Percentiles rank a stretch among this genome's conserved stretches.
phyloP scores from a whole-genome alignment of 768 basidiomycete species.

The Lanmaoa pseudosensibilis region DNA sequence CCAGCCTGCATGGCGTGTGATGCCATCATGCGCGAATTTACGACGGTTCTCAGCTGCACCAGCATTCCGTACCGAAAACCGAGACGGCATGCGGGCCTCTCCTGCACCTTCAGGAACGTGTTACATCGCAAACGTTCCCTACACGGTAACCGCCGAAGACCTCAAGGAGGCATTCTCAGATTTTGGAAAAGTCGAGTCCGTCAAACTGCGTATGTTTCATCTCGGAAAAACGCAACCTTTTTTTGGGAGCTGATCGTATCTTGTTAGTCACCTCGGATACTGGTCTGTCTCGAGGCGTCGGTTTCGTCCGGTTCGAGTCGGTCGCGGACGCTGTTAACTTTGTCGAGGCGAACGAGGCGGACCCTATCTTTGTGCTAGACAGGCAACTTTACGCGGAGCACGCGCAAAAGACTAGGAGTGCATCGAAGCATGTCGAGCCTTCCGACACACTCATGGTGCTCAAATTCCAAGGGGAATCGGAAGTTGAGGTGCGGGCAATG shows the following conservation, averaged over 20 bases:
- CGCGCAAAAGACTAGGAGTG: conserved; percentile 20
- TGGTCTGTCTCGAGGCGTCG: conserved; percentile 45
- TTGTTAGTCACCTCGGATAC: conserved; percentile 24
- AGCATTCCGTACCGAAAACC: conserved; percentile 3
- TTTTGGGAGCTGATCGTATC: neutral
- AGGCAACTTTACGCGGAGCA: conserved; percentile 46
- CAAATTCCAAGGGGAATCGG: conserved; percentile 26
- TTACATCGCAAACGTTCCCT: conserved; percentile 58
- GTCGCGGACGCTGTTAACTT: conserved; percentile 40
- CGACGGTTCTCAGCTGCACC: conserved; percentile 24
- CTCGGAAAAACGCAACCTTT: neutral
- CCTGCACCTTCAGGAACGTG: conserved; percentile 38
- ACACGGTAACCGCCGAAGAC: conserved; percentile 39
- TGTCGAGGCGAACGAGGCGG: conserved; percentile 36
- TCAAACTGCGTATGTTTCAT: conserved; percentile 43
- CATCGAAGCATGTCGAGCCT: conserved; percentile 17
- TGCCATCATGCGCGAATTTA: neutral
- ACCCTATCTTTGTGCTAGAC: conserved; percentile 50
- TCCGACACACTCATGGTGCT: conserved; percentile 33
- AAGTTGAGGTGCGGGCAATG: conserved; percentile 24
- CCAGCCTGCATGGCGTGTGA: neutral
- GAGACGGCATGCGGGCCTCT: neutral
- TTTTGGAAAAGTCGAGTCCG: conserved; percentile 41
- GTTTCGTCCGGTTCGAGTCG: conserved; percentile 44
- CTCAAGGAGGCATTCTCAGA: conserved; percentile 41